Conservation (phyloP, 2,329 filamentous ascomycete species). For the Penicillium sp. region DNA sequence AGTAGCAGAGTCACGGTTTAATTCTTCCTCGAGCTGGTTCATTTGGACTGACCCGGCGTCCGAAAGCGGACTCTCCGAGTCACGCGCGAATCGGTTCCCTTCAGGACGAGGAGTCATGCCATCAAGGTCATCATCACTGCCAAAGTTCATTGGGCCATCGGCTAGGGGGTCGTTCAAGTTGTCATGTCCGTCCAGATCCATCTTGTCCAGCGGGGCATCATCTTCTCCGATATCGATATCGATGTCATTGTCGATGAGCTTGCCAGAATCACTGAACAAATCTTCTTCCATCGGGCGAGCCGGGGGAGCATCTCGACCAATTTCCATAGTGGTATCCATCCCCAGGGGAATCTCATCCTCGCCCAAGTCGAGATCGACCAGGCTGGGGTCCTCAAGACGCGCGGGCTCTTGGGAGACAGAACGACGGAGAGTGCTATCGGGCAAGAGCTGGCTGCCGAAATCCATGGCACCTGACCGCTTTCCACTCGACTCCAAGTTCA, state of each 20-base stretch:
- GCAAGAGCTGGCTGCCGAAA: constrained; percentile 75
- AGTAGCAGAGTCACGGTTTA: constrained; percentile 17
- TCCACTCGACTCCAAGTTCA: constrained; percentile 42
- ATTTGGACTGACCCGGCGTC: constrained; percentile 66
- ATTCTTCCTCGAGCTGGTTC: constrained; percentile 52
- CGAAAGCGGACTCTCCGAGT: constrained; percentile 68
- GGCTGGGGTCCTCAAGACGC: constrained; percentile 64
- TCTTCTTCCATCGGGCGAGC: constrained; percentile 59
- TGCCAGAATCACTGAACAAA: constrained; percentile 61
- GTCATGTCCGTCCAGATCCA: constrained; percentile 41
- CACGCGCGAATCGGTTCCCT: constrained; percentile 53
- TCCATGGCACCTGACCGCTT: constrained; percentile 46
- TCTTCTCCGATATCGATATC: constrained; percentile 48
- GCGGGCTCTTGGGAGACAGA: constrained; percentile 51
- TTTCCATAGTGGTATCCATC: constrained; percentile 71
- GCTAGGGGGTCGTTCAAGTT: constrained; percentile 60
- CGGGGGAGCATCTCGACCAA: constrained; percentile 79
- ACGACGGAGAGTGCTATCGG: constrained; percentile 57
- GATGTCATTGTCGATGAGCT: constrained; percentile 58
- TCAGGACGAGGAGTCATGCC: constrained; percentile 50
- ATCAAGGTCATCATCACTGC: constrained; percentile 59
- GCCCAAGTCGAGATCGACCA: constrained; percentile 70
- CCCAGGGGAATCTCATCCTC: constrained; percentile 65
- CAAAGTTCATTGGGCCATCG: constrained; percentile 54
- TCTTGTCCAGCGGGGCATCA: constrained; percentile 43